Evolutionary conservation across 2,329 filamentous ascomycete genomes (phyloP).

Genomic region (Corinectria fuckeliana): DNA sequence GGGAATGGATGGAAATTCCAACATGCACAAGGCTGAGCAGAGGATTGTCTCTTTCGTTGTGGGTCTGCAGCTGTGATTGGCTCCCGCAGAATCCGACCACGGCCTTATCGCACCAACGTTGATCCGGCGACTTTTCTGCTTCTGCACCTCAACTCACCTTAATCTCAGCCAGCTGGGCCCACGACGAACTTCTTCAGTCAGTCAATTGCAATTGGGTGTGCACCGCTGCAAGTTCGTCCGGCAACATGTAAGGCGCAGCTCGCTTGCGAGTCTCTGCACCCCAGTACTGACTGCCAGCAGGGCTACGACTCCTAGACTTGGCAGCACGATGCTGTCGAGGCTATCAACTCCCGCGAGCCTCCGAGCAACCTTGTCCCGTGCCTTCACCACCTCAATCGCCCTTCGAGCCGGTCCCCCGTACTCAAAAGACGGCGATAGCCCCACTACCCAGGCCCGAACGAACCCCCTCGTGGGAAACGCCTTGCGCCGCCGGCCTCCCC

Average conservation of each 20-base stretch:
- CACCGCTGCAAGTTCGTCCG: slow-evolving; percentile 11
- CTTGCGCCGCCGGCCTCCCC: slow-evolving; percentile 19
- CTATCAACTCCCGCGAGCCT: slow-evolving; percentile 32
- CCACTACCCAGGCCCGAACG: slow-evolving; percentile 20
- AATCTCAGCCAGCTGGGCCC: slow-evolving; percentile 19
- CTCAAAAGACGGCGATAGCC: neutral
- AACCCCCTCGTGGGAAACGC: slow-evolving; percentile 44
- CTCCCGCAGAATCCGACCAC: slow-evolving; percentile 17
- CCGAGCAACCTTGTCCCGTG: slow-evolving; percentile 27
- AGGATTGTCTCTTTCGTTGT: slow-evolving; percentile 29
- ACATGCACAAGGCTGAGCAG: slow-evolving; percentile 36
- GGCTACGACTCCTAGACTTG: slow-evolving; percentile 36
- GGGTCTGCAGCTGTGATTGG: slow-evolving; percentile 24
- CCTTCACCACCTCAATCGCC: slow-evolving; percentile 44
- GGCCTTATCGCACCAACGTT: slow-evolving; percentile 40
- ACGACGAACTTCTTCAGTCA: slow-evolving; percentile 23
- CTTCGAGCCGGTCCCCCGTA: slow-evolving; percentile 29
- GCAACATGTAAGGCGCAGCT: slow-evolving; percentile 30
- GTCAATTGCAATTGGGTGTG: slow-evolving; percentile 35
- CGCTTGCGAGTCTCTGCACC: fast-evolving
- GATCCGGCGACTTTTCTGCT: slow-evolving; percentile 41
- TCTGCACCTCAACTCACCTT: slow-evolving; percentile 22
- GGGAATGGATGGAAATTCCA: slow-evolving; percentile 26
- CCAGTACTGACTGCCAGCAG: slow-evolving; percentile 28
- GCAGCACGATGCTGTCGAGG: slow-evolving; percentile 43